Conservation (phyloP, 192 early-diverging fungal species). For the Pilobolus umbonatus region DNA sequence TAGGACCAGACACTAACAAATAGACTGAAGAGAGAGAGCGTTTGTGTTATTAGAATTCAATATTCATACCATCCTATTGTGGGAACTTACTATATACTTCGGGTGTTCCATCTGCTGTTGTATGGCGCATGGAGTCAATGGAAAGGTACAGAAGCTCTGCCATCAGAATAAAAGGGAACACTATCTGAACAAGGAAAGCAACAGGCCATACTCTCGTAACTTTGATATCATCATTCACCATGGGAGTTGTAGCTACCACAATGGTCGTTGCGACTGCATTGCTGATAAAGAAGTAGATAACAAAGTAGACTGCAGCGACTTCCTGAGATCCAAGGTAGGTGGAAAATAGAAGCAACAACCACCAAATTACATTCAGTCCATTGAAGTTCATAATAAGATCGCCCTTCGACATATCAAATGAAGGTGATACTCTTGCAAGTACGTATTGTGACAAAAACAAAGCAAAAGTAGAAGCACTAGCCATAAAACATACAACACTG, state of each 20-base stretch:
- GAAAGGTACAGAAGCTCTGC: constrained; percentile 35
- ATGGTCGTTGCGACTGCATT: constrained; percentile 25
- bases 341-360: constrained; percentile 36
- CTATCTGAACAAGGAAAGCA: constrained; percentile 18
- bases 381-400: constrained; percentile 4
- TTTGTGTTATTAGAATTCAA: neutral
- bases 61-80: no score
- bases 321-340: constrained; percentile 18
- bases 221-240: neutral
- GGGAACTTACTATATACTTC: constrained; percentile 41
- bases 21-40: constrained; percentile 35
- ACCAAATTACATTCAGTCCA: constrained; percentile 42
- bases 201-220: constrained; percentile 1
- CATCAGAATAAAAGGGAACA: constrained; percentile 33
- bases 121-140: constrained; percentile 46
- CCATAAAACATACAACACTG: neutral
- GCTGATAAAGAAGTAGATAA: constrained; percentile 36
- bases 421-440: neutral
- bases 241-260: constrained; percentile 13
- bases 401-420: neutral
- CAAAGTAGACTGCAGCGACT: constrained; percentile 37
- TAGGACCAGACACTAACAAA: constrained; percentile 31
- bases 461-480: constrained; percentile 1
- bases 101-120: constrained; percentile 48
- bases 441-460: constrained; percentile 2